Evolutionary conservation across 805 yeast species (phyloP), one percentile per base, ranked within the genome.

Genomic region (Naumovozyma castellii): DNA sequence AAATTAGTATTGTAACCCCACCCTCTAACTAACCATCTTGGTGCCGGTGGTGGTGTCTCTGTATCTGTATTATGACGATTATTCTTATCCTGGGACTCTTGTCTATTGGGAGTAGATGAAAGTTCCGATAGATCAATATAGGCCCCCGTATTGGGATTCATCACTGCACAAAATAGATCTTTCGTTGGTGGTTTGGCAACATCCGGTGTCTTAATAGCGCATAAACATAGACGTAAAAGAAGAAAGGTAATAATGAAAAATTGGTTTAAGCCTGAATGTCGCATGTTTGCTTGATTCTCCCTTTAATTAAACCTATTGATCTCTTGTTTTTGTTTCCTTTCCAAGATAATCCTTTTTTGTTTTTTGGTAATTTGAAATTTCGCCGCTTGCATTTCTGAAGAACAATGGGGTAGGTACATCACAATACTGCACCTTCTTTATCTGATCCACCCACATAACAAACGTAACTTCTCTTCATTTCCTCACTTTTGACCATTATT

Each of bases 1-100:
- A 80, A 87, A 60, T 87, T 87, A 36, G 64, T 68, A 22, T 78
- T 76, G 50, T 73, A 75, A 46, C 80, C 92, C 56, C 71, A 72
- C 0, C 94, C 94, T 44, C 71, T 72, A 3, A 88, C 77, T 31
- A 68, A 61, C 85, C 88, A 84, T 18, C 57, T 50, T 22, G 27
- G 6, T 22, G 27, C 6, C n/a, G n/a, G n/a, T n/a, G n/a, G n/a
- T 12, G 53, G 49, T 41, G 45, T 53, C 17, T 43, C 35, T 16
- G 48, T 33, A 3, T 47, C 50, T 15, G 42, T 34, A 4, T 36
- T 31, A n/a, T n/a, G n/a, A 3, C 34, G 27, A 6, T 34, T 39
- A n/a, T 33, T 16, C 8, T 36, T 34, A 6, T 29, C 13, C 15
- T n/a, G 13, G 8, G 41, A 43, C 13, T 34, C 40, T 2, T 36